phyloP scores from a whole-genome alignment of 2,329 filamentous ascomycete species.

The Neopestalotiopsis sp. region DNA sequence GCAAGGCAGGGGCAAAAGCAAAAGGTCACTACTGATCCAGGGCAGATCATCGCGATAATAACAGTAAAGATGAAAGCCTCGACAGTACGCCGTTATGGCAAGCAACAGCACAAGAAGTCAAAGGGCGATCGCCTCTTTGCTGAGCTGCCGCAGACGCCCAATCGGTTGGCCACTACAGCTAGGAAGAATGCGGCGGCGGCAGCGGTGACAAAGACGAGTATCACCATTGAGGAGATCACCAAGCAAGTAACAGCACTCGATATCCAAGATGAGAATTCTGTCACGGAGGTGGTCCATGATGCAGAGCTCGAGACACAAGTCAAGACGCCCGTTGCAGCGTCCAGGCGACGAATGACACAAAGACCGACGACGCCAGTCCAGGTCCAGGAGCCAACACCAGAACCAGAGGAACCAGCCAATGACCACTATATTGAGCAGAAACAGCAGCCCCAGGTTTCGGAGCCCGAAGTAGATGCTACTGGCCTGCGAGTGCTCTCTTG shows the following conservation, averaged over 20 bases:
- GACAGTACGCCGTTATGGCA: slow-evolving; percentile 56
- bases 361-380: slow-evolving; percentile 19
- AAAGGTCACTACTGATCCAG: neutral
- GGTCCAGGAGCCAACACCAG: slow-evolving; percentile 20
- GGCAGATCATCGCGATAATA: slow-evolving; percentile 21
- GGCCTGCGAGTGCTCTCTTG: slow-evolving; percentile 55
- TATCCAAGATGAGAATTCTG: slow-evolving; percentile 30
- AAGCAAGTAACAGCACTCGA: slow-evolving; percentile 34
- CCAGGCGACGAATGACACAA: neutral
- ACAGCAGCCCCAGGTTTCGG: slow-evolving; percentile 16
- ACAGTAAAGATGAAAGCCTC: slow-evolving; percentile 49
- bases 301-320: neutral
- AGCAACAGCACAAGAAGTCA: slow-evolving; percentile 47
- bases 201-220: slow-evolving; percentile 26
- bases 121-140: slow-evolving; percentile 55
- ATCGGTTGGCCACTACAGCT: slow-evolving; percentile 33
- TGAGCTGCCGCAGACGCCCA: slow-evolving; percentile 56
- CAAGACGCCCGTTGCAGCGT: neutral
- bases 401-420: slow-evolving; percentile 17
- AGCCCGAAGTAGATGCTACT: slow-evolving; percentile 20
- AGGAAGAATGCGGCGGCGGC: slow-evolving; percentile 21
- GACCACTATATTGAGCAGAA: slow-evolving; percentile 12
- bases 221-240: slow-evolving; percentile 37
- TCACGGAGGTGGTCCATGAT: slow-evolving; percentile 5
- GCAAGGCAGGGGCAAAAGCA: neutral